Evolutionary conservation across 208 protist species (phyloP), one percentile per base, ranked within the genome.

Genomic region (Leishmania tarentolae): DNA sequence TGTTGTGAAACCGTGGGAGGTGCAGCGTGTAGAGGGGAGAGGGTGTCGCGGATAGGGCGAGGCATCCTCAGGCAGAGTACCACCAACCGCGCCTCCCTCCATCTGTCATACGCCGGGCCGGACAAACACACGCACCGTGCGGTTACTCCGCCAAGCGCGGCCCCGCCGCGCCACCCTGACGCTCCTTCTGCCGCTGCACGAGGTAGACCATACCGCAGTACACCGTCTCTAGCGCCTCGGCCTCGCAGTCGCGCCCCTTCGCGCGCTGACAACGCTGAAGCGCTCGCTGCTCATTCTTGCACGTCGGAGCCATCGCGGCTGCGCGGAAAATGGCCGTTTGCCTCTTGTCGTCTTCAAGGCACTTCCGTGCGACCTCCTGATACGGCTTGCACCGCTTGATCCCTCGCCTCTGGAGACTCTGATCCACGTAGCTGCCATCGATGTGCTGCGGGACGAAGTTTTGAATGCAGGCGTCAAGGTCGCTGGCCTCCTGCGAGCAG

Each of bases 121-220:
- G 50, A 31, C 31, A 8, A 46, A 9, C 46, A 9, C 46, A 28
- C 42, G 3, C 69, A n/a, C 8, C 52, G 69, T 28, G 11, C 44
- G 7, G 69, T 15, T 76, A 84, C 31, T 80, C 53, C 40, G 76
- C 35, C 5, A 53, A 57, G 42, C 42, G 61, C 47, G 83, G 68
- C 31, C 73, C 17, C 40, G 56, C 52, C 21, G 56, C 6, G 24
- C 35, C 72, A 19, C 79, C 44, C 13, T 82, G 81, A 6, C 81
- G 87, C 83, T 92, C 83, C 83, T 90, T 88, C 47, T 86, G 82
- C 68, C 85, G 83, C 86, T 96, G 90, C 72, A 95, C 85, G 8
- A 97, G 81, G 77, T 92, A 87, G 31, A 94, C 90, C 91, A 97
- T 94, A 28, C 94, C 94, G 75, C 94, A 97, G 87, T 94, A 95